phyloP scores from a whole-genome alignment of 2,329 filamentous ascomycete genomes.

The Mycosphaerella sp. region DNA sequence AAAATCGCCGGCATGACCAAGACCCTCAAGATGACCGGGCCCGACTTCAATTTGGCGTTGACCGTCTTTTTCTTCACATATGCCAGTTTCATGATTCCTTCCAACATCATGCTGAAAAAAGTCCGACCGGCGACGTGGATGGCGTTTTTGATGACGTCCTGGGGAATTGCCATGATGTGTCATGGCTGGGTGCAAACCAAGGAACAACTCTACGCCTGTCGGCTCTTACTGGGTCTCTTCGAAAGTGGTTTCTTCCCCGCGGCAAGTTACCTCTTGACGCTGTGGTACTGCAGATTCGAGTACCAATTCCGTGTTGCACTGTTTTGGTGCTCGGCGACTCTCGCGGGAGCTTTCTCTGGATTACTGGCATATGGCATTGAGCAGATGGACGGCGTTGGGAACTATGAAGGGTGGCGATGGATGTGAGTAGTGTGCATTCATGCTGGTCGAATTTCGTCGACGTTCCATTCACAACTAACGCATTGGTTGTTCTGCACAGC shows the following conservation, averaged over 20 bases:
- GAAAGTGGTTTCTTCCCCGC: slow-evolving; percentile 20
- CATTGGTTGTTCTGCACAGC: slow-evolving; percentile 10
- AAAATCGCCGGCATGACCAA: slow-evolving; percentile 25
- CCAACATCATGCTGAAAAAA: slow-evolving; percentile 37
- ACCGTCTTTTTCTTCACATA: slow-evolving; percentile 41
- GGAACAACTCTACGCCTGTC: slow-evolving; percentile 24
- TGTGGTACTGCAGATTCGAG: slow-evolving; percentile 43
- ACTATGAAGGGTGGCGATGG: slow-evolving; percentile 26
- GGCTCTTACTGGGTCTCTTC: slow-evolving; percentile 24
- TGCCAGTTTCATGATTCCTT: slow-evolving; percentile 35
- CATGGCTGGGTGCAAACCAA: slow-evolving; percentile 30
- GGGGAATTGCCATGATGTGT: slow-evolving; percentile 30
- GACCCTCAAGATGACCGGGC: slow-evolving; percentile 39
- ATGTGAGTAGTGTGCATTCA: slow-evolving; percentile 14
- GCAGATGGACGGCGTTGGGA: slow-evolving; percentile 31
- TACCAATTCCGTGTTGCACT: slow-evolving; percentile 42
- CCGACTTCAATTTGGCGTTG: slow-evolving; percentile 37
- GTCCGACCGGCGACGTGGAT: slow-evolving; percentile 36
- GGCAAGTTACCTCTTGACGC: slow-evolving; percentile 32
- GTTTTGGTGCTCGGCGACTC: slow-evolving; percentile 44
- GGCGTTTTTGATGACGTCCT: slow-evolving; percentile 28
- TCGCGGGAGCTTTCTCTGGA: slow-evolving; percentile 49
- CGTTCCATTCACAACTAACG: background rate
- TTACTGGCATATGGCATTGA: slow-evolving; percentile 43
- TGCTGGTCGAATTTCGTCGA: no score